Conservation (phyloP, 2,329 filamentous ascomycete species). For the Orbilia blumenaviensis region DNA sequence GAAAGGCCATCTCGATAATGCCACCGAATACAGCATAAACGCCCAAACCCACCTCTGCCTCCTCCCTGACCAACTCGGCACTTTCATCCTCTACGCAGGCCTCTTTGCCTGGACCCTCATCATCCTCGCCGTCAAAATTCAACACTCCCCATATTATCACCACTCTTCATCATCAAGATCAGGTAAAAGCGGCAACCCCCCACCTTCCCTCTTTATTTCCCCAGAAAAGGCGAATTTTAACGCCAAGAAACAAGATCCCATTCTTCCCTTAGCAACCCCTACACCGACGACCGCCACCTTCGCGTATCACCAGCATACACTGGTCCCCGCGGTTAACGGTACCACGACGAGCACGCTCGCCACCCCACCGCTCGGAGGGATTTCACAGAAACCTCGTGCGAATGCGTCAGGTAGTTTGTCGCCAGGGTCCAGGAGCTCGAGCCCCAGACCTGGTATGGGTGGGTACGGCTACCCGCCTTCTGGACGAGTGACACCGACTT, state of each 20-base stretch:
- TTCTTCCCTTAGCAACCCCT: constrained; percentile 46
- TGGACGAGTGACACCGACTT: constrained; percentile 20
- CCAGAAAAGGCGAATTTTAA: constrained; percentile 55
- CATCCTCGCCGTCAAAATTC: constrained; percentile 46
- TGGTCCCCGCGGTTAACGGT: constrained; percentile 51
- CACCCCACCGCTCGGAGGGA: constrained; percentile 23
- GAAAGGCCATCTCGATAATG: constrained; percentile 12
- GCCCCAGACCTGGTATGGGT: constrained; percentile 20
- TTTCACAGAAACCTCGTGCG: constrained; percentile 37
- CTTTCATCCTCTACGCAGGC: constrained; percentile 79
- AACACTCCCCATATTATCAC: constrained; percentile 42
- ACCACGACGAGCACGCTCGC: constrained; percentile 52
- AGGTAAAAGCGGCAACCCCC: constrained; percentile 44
- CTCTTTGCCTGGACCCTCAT: constrained; percentile 67
- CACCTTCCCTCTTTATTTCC: constrained; percentile 52
- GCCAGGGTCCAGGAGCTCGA: constrained; percentile 34
- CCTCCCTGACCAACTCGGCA: constrained; percentile 84
- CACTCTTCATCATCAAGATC: constrained; percentile 40
- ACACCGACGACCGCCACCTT: constrained; percentile 51
- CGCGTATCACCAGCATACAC: constrained; percentile 43
- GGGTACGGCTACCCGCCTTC: constrained; percentile 48
- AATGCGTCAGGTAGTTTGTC: constrained; percentile 31
- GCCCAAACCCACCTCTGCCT: constrained; percentile 86
- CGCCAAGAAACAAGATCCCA: constrained; percentile 54
- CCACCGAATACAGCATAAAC: constrained; percentile 47